Conservation (phyloP, 164 flowering plant genomes). For the Kalanchoe fedtschenkoi region DNA sequence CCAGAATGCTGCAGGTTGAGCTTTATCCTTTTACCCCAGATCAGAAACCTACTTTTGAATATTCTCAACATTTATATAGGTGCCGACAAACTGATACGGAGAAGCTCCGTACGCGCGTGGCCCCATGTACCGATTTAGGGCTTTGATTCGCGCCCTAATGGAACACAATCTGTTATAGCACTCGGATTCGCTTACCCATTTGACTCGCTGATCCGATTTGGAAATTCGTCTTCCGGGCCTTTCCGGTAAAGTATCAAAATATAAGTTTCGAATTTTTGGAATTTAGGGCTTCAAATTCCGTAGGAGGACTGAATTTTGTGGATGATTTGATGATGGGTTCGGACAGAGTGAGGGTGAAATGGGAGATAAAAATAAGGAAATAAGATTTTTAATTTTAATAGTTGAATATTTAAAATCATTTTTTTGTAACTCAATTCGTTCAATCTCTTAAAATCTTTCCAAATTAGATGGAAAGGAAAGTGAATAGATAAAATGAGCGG, state of each 20-base stretch:
- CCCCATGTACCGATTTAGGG: neutral
- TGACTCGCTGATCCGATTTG: neutral
- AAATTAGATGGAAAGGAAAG: too few species aligned
- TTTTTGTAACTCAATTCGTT: too few species aligned
- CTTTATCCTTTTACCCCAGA: neutral
- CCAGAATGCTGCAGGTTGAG: neutral
- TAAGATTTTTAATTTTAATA: too few species aligned
- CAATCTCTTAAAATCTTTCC: too few species aligned
- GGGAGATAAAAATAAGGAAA: neutral
- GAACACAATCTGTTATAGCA: neutral
- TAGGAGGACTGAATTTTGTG: too few species aligned
- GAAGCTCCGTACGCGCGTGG: neutral
- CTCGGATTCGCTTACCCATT: neutral
- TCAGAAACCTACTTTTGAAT: neutral
- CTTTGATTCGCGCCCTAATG: neutral
- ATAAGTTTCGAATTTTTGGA: neutral
- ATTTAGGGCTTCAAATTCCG: neutral
- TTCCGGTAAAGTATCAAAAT: neutral
- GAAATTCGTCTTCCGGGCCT: neutral
- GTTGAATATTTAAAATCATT: too few species aligned
- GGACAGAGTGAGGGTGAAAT: neutral
- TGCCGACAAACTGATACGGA: neutral
- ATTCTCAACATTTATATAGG: neutral
- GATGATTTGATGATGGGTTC: conserved; percentile 16
- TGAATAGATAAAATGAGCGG: too few species aligned